These are phyloP conservation scores for Zasmidium citrigriseum DNA, from an alignment of 2,329 filamentous ascomycete genomes.

Conservation along the genomic window DNA sequence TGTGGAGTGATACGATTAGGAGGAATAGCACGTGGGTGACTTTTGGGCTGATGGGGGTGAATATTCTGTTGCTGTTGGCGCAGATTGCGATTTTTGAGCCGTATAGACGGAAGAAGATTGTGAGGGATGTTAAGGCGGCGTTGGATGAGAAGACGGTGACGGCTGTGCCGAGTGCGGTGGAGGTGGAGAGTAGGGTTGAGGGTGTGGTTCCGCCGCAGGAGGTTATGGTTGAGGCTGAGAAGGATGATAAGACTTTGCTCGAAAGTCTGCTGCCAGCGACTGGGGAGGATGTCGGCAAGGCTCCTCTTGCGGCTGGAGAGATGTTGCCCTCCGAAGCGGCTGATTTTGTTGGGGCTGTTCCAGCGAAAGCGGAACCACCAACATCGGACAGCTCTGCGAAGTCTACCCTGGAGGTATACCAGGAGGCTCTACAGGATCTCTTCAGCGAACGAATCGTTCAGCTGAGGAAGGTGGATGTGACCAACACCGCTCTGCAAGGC, in stretches of 20 bases:
- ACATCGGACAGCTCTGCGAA: background rate
- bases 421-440: constrained; percentile 30
- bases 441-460: constrained; percentile 48
- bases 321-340: constrained; percentile 27
- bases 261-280: background rate
- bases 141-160: constrained; percentile 66
- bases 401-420: constrained; percentile 15
- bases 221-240: constrained; percentile 15
- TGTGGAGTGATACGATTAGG: constrained; percentile 97
- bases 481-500: constrained; percentile 46
- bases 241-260: background rate
- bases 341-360: constrained; percentile 16
- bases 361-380: background rate
- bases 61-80: constrained; percentile 83
- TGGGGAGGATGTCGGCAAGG: constrained; percentile 9
- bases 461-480: constrained; percentile 48
- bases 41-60: constrained; percentile 96
- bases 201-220: constrained; percentile 22
- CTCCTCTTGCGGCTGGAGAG: constrained; percentile 22
- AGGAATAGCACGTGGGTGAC: constrained; percentile 98
- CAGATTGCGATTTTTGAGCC: constrained; percentile 74
- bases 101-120: constrained; percentile 79
- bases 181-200: constrained; percentile 24
- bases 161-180: constrained; percentile 5
- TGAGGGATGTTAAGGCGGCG: constrained; percentile 71